Evolutionary conservation across 140 eudicot species (phyloP).

Genomic region (Senecio squalidus): DNA sequence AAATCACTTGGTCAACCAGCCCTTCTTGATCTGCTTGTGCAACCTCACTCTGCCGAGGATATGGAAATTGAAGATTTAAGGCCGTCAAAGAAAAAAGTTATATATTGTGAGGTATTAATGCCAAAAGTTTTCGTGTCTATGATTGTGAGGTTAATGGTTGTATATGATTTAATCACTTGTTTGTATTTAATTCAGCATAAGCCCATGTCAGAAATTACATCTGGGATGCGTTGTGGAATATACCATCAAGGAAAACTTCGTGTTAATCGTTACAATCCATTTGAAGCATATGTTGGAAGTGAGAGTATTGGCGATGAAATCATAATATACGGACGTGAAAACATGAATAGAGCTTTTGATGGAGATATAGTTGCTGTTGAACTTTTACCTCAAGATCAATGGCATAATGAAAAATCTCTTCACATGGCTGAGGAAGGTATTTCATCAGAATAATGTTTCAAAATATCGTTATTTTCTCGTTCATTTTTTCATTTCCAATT

Average conservation of each 20-base stretch:
- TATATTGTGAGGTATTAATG: slow-evolving; percentile 68
- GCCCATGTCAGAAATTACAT: slow-evolving; percentile 96
- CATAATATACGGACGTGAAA: slow-evolving; percentile 71
- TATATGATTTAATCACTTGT: not conserved
- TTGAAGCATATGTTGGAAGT: slow-evolving; percentile 98
- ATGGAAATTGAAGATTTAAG: slow-evolving; percentile 90
- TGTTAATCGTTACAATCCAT: slow-evolving; percentile 91
- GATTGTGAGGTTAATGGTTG: not conserved
- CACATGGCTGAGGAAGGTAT: slow-evolving; percentile 80
- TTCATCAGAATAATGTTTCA: too few species aligned
- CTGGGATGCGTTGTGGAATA: slow-evolving; percentile 89
- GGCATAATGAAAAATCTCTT: slow-evolving; percentile 79
- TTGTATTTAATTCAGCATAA: slow-evolving; percentile 54
- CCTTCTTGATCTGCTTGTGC: slow-evolving; percentile 88
- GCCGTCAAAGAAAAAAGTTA: slow-evolving; percentile 78
- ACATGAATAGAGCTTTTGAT: slow-evolving; percentile 96
- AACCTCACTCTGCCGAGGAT: slow-evolving; percentile 58
- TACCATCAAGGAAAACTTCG: slow-evolving; percentile 98
- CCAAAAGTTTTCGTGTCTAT: not conserved
- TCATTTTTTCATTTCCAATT: too few species aligned
- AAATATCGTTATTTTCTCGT: too few species aligned
- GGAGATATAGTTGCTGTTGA: slow-evolving; percentile 96
- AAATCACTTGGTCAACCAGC: slow-evolving; percentile 90
- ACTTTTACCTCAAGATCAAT: slow-evolving; percentile 85
- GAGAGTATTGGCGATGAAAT: slow-evolving; percentile 99